Evolutionary conservation across 257 asterid species (phyloP), one percentile per base, ranked within the genome.

Genomic region (Jacaranda mimosifolia): DNA sequence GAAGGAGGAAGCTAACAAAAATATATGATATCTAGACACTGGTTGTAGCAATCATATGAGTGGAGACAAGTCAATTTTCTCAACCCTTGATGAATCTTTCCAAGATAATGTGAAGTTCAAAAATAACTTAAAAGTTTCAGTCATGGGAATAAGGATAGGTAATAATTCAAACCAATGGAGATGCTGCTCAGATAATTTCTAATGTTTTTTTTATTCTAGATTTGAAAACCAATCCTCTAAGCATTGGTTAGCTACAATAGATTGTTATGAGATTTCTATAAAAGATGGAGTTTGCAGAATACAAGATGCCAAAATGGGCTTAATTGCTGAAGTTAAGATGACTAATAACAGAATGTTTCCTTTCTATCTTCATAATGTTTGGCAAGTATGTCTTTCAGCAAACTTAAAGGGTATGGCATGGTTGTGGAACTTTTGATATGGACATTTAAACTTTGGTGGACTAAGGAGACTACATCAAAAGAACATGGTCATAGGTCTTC

Each of bases 381-480:
- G 7, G 1, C 74, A 69, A 1, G 4, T 3, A 19, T 26, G 70
- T 15, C 9, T 69, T 5, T 18, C 26, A 13, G 21, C 32, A 19
- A 14, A 14, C 3, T 6, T 58, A 3, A 42, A 56, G 13, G 45
- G 35, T 62, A 5, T 3, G 0, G 15, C 45, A 5, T 59, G 46
- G 46, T 6, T 62, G 5, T 75, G 64, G 73, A 51, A 75, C 49
- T 38, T 13, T 42, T 9, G 64, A 3, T 62, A 59, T 63, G 79
- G 64, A 0, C 79, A 75, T 46, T 9, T 75, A 1, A 75, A 38
- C 17, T 75, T 75, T 17, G 18, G 26, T 7, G 69, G 79, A 7
- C 12, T 75, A 11, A 46, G 7, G 18, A 17, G 9, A 1, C 10
- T 74, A 35, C 42, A 46, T 0, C 49, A 63, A 43, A 74, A 64